Evolutionary conservation across 2,329 filamentous ascomycete genomes (phyloP).

Genomic region (Lasiodiplodia sp.): DNA sequence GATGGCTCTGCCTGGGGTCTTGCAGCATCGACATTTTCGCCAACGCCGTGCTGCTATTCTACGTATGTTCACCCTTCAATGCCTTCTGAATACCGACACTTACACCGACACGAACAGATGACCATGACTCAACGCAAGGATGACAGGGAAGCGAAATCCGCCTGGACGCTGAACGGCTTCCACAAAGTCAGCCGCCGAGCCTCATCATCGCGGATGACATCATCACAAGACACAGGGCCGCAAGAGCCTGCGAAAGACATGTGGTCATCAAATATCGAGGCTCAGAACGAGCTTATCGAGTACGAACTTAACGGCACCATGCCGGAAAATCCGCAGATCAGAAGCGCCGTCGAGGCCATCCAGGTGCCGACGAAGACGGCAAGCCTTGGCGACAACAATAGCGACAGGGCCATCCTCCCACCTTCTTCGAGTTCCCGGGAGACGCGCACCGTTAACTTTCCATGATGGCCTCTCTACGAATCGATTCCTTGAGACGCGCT

Average conservation of each 20-base stretch:
- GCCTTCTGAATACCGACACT: not conserved
- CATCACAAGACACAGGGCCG: not conserved
- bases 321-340: no score
- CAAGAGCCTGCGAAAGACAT: not conserved
- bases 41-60: not conserved
- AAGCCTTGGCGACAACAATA: not conserved
- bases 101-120: not conserved
- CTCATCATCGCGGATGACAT: not conserved
- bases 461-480: not conserved
- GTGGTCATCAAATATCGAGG: not conserved
- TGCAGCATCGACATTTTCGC: constrained; percentile 13
- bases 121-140: not conserved
- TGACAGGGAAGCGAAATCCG: not conserved
- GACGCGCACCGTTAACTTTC: not conserved
- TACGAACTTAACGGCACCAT: not conserved
- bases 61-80: not conserved
- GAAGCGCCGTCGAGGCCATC: not conserved
- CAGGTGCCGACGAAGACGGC: not conserved
- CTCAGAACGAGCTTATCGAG: not conserved
- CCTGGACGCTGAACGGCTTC: constrained; percentile 3
- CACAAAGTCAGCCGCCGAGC: not conserved
- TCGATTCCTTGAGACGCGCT: not conserved
- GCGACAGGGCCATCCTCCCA: not conserved
- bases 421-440: not conserved
- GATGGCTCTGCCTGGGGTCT: not conserved